These are phyloP conservation scores for Lactarius indigo DNA, from an alignment of 768 basidiomycete genomes.

Conservation along the genomic window DNA sequence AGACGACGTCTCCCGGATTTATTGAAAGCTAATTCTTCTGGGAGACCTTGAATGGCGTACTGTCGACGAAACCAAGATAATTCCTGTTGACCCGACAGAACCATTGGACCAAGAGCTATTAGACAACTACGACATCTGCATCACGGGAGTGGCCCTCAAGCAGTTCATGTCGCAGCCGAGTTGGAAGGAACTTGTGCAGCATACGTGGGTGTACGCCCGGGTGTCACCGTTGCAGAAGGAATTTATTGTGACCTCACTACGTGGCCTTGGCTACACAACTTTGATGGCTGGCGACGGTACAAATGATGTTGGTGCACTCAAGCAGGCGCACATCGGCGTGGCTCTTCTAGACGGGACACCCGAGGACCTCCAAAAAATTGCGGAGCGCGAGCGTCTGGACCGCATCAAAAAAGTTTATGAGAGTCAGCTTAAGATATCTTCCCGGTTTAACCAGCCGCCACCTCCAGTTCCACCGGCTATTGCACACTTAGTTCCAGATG, in stretches of 20 bases:
- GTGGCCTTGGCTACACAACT: slow-evolving; percentile 84
- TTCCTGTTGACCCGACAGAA: slow-evolving; percentile 75
- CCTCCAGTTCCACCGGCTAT: slow-evolving; percentile 90
- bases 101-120: slow-evolving; percentile 78
- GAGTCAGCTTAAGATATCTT: slow-evolving; percentile 86
- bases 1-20: slow-evolving; percentile 6
- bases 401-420: slow-evolving; percentile 97
- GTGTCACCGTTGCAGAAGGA: slow-evolving; percentile 97
- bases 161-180: slow-evolving; percentile 68
- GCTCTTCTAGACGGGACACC: slow-evolving; percentile 87
- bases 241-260: slow-evolving; percentile 86
- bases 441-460: slow-evolving; percentile 88
- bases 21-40: slow-evolving; percentile 5
- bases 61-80: slow-evolving; percentile 87
- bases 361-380: slow-evolving; percentile 90
- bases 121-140: slow-evolving; percentile 89
- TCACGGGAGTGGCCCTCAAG: slow-evolving; percentile 91
- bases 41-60: slow-evolving; percentile 86
- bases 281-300: slow-evolving; percentile 99
- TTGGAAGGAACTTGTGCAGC: slow-evolving; percentile 84
- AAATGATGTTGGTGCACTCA: slow-evolving; percentile 97
- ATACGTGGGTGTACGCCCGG: slow-evolving; percentile 98
- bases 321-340: slow-evolving; percentile 96
- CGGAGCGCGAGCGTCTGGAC: slow-evolving; percentile 86
- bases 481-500: slow-evolving; percentile 83